Evolutionary conservation across 2,329 filamentous ascomycete species (phyloP).

Genomic region (Gremmenia infestans): DNA sequence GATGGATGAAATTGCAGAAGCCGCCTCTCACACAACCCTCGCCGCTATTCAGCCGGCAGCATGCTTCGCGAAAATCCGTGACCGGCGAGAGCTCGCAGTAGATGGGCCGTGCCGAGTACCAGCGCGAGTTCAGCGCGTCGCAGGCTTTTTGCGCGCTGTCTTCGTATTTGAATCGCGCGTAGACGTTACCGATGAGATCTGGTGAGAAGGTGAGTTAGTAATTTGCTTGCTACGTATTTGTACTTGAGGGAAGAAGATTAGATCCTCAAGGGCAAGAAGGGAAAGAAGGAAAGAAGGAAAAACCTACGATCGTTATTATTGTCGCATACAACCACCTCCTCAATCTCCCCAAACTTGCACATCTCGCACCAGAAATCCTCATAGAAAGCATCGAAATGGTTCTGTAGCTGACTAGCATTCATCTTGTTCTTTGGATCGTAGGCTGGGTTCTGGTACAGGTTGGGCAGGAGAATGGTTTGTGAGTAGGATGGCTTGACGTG

Average conservation of each 20-base stretch:
- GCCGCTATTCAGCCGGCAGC: slow-evolving; percentile 87
- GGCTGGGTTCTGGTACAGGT: slow-evolving; percentile 97
- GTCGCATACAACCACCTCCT: slow-evolving; percentile 97
- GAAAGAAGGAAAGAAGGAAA: background rate
- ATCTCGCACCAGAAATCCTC: slow-evolving; percentile 99
- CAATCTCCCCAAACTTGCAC: slow-evolving; percentile 96
- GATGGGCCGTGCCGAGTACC: slow-evolving; percentile 95
- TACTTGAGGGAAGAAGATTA: background rate
- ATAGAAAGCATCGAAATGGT: slow-evolving; percentile 99
- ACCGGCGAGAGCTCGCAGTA: slow-evolving; percentile 97
- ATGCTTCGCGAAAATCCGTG: slow-evolving; percentile 96
- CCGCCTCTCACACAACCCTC: slow-evolving; percentile 94
- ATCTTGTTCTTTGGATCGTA: slow-evolving; percentile 97
- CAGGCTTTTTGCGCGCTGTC: slow-evolving; percentile 90
- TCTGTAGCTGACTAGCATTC: slow-evolving; percentile 92
- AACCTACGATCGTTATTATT: slow-evolving; percentile 82
- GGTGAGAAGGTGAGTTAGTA: slow-evolving; percentile 17
- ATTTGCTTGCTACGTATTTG: too few relatives aligned
- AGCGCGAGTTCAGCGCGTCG: slow-evolving; percentile 88
- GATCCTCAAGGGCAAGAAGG: slow-evolving; percentile 6
- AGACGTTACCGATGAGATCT: slow-evolving; percentile 98
- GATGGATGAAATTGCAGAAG: slow-evolving; percentile 99
- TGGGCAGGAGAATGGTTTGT: slow-evolving; percentile 95
- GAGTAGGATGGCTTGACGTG: slow-evolving; percentile 98
- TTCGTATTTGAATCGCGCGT: slow-evolving; percentile 99